Evolutionary conservation across 371 early-diverging fungal genomes (phyloP), one percentile per base, ranked within the genome.

Genomic region (Rhizopus delemar): DNA sequence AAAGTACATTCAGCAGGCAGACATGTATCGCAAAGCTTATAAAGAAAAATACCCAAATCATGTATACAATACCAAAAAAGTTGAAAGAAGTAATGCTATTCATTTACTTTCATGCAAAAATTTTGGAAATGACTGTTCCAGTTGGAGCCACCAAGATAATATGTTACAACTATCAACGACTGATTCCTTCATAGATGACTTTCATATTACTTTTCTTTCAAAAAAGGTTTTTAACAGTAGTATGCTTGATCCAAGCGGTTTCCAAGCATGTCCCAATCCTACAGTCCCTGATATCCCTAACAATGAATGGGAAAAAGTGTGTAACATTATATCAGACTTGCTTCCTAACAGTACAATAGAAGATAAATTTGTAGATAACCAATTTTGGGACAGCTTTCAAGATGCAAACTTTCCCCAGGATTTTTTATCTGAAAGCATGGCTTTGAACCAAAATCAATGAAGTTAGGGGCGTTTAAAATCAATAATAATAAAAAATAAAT

Each of bases 341-440:
- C 55, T 61, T 51, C 55, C 51, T 32, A 50, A 39, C 34, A 31
- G 41, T 4, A 36, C 15, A 33, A 8, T 12, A 9, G 41, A 55
- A 16, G 50, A 51, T 28, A 41, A 22, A 3, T 28, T 56, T 28
- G 35, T 61, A 7, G 56, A 61, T 43, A 56, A 61, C 1, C 32
- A 50, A 15, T 33, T 56, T 3, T 61, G 62, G 62, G 3, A 15
- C n/a, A 56, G 34, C 28, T 9, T 61, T 3, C 46, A 93, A 79
- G 80, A 93, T 88, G 34, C 15, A 13, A 15, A n/a, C 15, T 43
- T 43, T 13, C n/a, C 9, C 5, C 43, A 43, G n/a, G 15, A 15
- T 13, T 43, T 43, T 15, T 43, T 43, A 5, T n/a, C 2, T n/a
- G n/a, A n/a, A n/a, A n/a, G n/a, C n/a, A n/a, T n/a, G n/a, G n/a